Evolutionary conservation across 140 eudicot species (phyloP), one percentile per base, ranked within the genome.

Genomic region (Anethum foeniculum): DNA sequence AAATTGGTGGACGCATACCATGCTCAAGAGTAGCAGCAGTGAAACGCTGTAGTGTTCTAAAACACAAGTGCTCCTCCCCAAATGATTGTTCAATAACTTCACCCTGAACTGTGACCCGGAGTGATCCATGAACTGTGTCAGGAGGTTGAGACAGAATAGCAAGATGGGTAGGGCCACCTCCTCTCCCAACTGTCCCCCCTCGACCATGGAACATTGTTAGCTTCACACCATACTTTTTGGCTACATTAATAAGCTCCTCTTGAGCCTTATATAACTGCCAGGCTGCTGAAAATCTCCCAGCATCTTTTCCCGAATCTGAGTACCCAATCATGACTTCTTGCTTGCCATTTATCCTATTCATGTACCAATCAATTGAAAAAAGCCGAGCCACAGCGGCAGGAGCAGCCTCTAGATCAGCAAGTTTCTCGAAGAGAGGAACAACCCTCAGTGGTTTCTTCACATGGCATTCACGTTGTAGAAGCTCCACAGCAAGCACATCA

Each of bases 141-240:
- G 99, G 98, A 3, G 99, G 99, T 64, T 95, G 99, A 38, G 99
- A 95, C 87, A 95, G 48, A 54, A 95, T 89, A 77, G 99, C 99
- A 80, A 95, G 88, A 86, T 95, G 99, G 65, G 98, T 93, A 74
- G 99, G 99, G n/a, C 99, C 99, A 15, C 99, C 99, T 65, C 99
- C 99, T 79, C 99, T 76, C 25, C 99, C 99, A 0, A 95, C 99
- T 0, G 99, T 95, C 28, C 99, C 99, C 65, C 99, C 99, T 34
- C 99, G 93, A 6, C 99, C 99, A 5, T 95, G 99, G 86, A 95
- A 95, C 97, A 95, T 95, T 3, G 93, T 89, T 16, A 95, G 87
- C 84, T 95, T 95, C 76, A 95, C 92, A 8, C 97, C 99, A 32
- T n/a, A 90, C 69, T 95, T 68, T 81, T 95, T 95, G 2, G 99